These are phyloP conservation scores for Chamaecyparis obtusa DNA, from an alignment of 75 land plant species.

Conservation along the genomic window DNA sequence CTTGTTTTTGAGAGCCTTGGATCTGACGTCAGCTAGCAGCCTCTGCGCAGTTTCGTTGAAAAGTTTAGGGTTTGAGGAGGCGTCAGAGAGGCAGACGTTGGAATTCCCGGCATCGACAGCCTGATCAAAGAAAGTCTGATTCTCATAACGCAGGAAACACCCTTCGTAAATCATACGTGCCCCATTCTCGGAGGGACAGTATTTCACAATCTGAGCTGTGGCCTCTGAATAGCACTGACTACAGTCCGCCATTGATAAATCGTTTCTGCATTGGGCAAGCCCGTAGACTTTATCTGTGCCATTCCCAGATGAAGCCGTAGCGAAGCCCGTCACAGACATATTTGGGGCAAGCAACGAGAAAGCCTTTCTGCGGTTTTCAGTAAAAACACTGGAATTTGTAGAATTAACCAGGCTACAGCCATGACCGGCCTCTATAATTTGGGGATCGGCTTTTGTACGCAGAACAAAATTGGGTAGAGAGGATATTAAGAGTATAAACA, in stretches of 20 bases:
- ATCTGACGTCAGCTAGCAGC: too few relatives aligned
- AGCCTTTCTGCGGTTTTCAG: not conserved
- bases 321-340: not conserved
- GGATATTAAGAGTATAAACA: not conserved
- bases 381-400: not conserved
- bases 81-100: not conserved
- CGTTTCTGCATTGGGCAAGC: not conserved
- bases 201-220: not conserved
- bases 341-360: not conserved
- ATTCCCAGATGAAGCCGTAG: not conserved
- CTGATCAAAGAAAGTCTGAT: slow-evolving; percentile 28
- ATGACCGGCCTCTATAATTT: not conserved
- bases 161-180: slow-evolving; percentile 32
- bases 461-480: not conserved
- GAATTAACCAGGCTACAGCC: not conserved
- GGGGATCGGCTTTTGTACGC: not conserved
- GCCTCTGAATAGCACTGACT: not conserved
- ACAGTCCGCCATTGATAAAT: not conserved
- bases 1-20: too few relatives aligned
- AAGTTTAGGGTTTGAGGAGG: not conserved
- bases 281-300: not conserved
- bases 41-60: not conserved
- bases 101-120: not conserved
- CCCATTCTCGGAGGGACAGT: not conserved
- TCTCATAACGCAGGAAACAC: slow-evolving; percentile 39